Evolutionary conservation across 805 yeast species (phyloP).

Genomic region (Maudiozyma saulgeensis): DNA sequence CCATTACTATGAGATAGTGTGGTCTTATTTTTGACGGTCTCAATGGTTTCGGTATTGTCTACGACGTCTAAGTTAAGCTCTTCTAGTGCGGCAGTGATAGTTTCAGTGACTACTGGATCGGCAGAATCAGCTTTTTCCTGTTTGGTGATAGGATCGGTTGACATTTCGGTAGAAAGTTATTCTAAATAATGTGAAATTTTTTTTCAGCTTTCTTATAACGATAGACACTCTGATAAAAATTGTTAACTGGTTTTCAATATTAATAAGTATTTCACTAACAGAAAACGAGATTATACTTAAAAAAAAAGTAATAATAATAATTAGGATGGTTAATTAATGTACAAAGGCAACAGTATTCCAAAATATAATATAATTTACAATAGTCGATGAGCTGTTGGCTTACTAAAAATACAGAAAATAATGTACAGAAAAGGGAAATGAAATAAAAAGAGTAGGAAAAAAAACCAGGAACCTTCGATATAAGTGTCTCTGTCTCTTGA

Average conservation of each 20-base stretch:
- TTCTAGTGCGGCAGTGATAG: conserved; percentile 25
- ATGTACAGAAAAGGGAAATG: conserved; percentile 4
- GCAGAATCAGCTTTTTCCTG: conserved; percentile 3
- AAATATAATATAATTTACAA: not conserved
- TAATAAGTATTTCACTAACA: no score
- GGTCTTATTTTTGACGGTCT: not conserved
- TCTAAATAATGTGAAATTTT: not conserved
- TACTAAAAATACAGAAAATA: conserved; percentile 2
- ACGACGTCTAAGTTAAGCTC: conserved; percentile 25
- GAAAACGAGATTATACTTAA: not conserved
- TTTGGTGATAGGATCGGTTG: conserved; percentile 6
- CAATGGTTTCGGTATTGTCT: conserved; percentile 6
- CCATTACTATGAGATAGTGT: not conserved
- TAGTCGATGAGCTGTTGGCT: not conserved
- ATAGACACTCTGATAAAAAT: no score
- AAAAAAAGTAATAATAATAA: not conserved
- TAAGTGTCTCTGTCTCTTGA: not conserved
- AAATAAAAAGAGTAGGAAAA: not conserved
- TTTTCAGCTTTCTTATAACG: not conserved
- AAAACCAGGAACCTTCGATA: not conserved
- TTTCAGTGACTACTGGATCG: conserved; percentile 21
- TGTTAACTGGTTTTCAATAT: no score
- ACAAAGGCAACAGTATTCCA: not conserved
- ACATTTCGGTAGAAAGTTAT: conserved; percentile 4
- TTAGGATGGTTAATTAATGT: not conserved